Percentiles rank a stretch among this genome's conserved stretches.
These are phyloP conservation scores for Barnettozyma sp. DNA, from an alignment of 805 yeast species.

Conservation along the genomic window DNA sequence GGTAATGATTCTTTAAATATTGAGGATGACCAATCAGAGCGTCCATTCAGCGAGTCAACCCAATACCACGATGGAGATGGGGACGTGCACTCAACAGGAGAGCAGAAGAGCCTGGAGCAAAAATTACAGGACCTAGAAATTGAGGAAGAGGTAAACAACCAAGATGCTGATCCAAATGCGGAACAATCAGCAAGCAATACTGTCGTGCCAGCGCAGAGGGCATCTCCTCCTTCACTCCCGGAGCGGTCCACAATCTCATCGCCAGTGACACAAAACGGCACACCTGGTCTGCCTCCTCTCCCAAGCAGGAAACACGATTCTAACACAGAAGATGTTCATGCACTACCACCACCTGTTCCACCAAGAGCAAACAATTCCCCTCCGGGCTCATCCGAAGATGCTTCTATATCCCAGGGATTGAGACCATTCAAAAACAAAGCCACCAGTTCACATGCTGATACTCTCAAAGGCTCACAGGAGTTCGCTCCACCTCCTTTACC, in stretches of 20 bases:
- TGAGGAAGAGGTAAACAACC: neutral
- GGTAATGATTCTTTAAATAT: no score
- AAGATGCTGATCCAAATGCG: neutral
- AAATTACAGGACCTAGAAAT: neutral
- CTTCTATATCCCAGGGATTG: conserved; percentile 1
- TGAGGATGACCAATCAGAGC: neutral
- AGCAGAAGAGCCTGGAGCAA: neutral
- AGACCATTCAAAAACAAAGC: conserved; percentile 7
- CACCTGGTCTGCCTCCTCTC: conserved; percentile 6
- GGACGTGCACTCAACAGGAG: neutral
- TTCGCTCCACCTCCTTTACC: conserved; percentile 25
- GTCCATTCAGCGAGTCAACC: conserved; percentile 3
- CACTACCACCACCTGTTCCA: conserved; percentile 34
- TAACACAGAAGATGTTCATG: conserved; percentile 14
- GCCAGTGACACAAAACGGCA: neutral
- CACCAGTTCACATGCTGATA: conserved; percentile 5
- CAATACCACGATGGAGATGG: neutral
- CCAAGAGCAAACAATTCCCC: conserved; percentile 23
- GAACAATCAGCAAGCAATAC: neutral
- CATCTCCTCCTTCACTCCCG: conserved; percentile 7
- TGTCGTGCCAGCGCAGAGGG: neutral
- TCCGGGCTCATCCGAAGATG: conserved; percentile 2
- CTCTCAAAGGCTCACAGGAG: neutral
- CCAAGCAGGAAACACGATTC: conserved; percentile 18
- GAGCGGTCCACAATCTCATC: neutral